Conservation (phyloP, 257 asterid species). For the Solanum clarkiae region DNA sequence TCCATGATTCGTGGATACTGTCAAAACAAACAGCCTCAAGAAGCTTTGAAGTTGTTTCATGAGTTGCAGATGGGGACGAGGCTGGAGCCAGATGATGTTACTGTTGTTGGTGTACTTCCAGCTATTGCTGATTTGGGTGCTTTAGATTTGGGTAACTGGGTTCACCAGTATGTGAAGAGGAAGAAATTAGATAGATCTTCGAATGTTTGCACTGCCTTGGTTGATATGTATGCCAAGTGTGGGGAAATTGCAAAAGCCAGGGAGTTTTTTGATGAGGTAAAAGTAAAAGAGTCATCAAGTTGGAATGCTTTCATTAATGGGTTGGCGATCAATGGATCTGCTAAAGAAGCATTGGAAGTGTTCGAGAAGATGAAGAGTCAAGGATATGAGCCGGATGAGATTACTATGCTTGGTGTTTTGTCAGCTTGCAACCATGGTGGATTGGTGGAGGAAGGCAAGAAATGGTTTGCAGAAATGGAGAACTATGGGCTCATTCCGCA, state of each 20-base stretch:
- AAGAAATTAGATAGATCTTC: conserved; percentile 53
- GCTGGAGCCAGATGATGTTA: conserved; percentile 63
- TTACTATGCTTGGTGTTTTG: conserved; percentile 78
- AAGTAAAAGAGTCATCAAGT: conserved; percentile 39
- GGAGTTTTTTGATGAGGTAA: conserved; percentile 33
- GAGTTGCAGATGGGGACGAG: conserved; percentile 30
- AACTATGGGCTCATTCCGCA: conserved; percentile 34
- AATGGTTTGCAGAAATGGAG: conserved; percentile 59
- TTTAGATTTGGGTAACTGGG: conserved; percentile 74
- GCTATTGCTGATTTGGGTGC: conserved; percentile 87
- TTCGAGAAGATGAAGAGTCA: conserved; percentile 44
- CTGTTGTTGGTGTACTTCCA: conserved; percentile 71
- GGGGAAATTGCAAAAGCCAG: conserved; percentile 66
- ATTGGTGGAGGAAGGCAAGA: conserved; percentile 74
- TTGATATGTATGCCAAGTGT: conserved; percentile 88
- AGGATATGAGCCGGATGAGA: conserved; percentile 44
- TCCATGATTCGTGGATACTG: conserved; percentile 83
- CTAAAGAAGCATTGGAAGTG: conserved; percentile 57
- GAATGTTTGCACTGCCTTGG: conserved; percentile 69
- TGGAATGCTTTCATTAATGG: conserved; percentile 96
- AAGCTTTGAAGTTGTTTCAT: conserved; percentile 54
- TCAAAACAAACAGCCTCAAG: conserved; percentile 54
- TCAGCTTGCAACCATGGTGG: conserved; percentile 97
- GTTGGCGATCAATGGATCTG: conserved; percentile 74
- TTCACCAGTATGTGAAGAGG: conserved; percentile 41